Evolutionary conservation across 1,284 basidiomycete genomes (phyloP), one percentile per base, ranked within the genome.

Genomic region (Cystobasidium sp.): DNA sequence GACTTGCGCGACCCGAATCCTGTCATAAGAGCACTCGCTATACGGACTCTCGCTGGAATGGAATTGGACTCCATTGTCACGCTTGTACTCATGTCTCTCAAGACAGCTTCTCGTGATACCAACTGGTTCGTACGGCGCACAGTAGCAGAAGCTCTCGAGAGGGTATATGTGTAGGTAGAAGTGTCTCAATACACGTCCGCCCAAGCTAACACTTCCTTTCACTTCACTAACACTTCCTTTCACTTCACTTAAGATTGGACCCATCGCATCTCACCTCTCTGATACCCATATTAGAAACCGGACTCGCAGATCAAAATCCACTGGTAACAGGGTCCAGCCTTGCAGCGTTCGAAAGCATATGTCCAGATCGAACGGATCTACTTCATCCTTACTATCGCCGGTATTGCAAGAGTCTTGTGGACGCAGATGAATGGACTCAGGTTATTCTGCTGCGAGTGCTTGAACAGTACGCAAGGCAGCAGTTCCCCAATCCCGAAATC

Each of bases 351-450:
- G 87, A 90, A 73, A 86, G 88, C 1, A 87, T 97, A 31, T 94
- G 92, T 80, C 91, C 93, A 0, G 89, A 91, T 0, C 87, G 90
- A 31, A 10, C 94, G 41, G 92, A 96, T 79, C 87, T 97, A 6
- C 83, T 99, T 0, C 97, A 99, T 81, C 87, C 87, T 31, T 91
- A 96, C 80, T 99, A 92, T 80, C 87, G 95, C 39, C 88, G 91
- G 56, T 85, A 96, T 59, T 97, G 94, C 80, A 87, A 88, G 58
- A 86, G 92, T 16, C 84, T 99, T 0, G 86, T 92, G 43, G 95
- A 99, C 79, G 90, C 91, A 18, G 96, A 99, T 80, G 94, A 97
- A 81, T 99, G 96, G 96, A 93, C 93, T 0, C 97, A 98, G 82
- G 87, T 91, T 5, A 88, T 90, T 55, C 84, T 94, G 8, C 84